phyloP scores from a whole-genome alignment of 2,329 filamentous ascomycete species.

The Colletotrichum incanum region DNA sequence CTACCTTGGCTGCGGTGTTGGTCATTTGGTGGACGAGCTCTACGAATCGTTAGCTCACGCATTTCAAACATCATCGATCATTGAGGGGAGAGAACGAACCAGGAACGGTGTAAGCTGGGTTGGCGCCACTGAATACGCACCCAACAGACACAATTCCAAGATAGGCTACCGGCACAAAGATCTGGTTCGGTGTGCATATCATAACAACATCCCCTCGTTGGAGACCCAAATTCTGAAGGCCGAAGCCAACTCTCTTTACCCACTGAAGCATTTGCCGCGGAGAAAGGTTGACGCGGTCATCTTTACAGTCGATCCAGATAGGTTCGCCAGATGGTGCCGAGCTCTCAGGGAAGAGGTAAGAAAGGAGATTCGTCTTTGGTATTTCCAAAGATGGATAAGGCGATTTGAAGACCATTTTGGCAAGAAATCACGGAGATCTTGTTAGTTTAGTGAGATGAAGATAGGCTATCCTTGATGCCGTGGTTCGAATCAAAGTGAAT shows the following conservation, averaged over 20 bases:
- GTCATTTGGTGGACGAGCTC: conserved; percentile 68
- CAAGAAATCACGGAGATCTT: background rate
- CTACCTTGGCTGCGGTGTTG: conserved; percentile 64
- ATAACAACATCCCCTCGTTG: conserved; percentile 66
- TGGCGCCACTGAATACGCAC: conserved; percentile 69
- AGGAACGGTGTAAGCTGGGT: conserved; percentile 65
- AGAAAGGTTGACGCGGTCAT: conserved; percentile 61
- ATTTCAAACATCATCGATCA: background rate
- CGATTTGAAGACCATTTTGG: conserved; percentile 59
- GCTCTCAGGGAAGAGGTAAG: conserved; percentile 53
- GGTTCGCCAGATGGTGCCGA: conserved; percentile 59
- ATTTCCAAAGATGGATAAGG: conserved; percentile 60
- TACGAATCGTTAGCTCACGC: conserved; percentile 45
- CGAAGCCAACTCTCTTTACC: conserved; percentile 66
- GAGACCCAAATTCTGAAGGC: conserved; percentile 63
- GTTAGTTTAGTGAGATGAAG: background rate
- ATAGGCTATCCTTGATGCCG: background rate
- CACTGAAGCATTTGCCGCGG: conserved; percentile 64
- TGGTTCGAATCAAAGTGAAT: background rate
- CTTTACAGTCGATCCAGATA: conserved; percentile 68
- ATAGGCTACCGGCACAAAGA: conserved; percentile 69
- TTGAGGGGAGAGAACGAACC: conserved; percentile 51
- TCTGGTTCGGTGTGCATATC: conserved; percentile 69
- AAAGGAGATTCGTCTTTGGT: conserved; percentile 61
- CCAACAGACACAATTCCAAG: conserved; percentile 68